These are phyloP conservation scores for Ophiocordyceps australis DNA, from an alignment of 2,329 filamentous ascomycete species.

Conservation along the genomic window DNA sequence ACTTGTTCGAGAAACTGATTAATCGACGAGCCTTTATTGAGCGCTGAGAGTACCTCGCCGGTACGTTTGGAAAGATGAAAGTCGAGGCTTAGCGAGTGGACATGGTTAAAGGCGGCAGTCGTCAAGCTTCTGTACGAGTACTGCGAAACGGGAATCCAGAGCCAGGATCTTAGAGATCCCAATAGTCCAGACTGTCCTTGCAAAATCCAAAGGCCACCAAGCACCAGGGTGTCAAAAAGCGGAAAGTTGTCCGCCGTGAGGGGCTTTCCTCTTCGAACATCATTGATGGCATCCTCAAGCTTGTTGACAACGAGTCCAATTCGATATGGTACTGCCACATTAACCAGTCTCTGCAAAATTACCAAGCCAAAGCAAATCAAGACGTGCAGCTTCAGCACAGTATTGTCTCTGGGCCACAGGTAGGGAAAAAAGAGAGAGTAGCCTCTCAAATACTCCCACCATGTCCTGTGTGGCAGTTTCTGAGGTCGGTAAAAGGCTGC, in stretches of 20 bases:
- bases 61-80: slow-evolving; percentile 96
- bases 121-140: slow-evolving; percentile 92
- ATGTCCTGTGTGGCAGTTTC: slow-evolving; percentile 70
- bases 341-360: slow-evolving; percentile 64
- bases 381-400: slow-evolving; percentile 57
- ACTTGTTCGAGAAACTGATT: slow-evolving; percentile 94
- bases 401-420: slow-evolving; percentile 76
- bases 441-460: slow-evolving; percentile 89
- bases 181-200: slow-evolving; percentile 82
- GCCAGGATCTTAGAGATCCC: slow-evolving; percentile 59
- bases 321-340: slow-evolving; percentile 70
- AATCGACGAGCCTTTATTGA: slow-evolving; percentile 92
- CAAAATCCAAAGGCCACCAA: slow-evolving; percentile 59
- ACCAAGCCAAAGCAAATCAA: slow-evolving; percentile 69
- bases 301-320: slow-evolving; percentile 64
- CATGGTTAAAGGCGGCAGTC: slow-evolving; percentile 91
- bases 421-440: slow-evolving; percentile 94
- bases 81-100: slow-evolving; percentile 85
- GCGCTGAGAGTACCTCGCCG: slow-evolving; percentile 82
- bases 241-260: slow-evolving; percentile 16
- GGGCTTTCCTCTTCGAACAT: slow-evolving; percentile 21
- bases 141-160: slow-evolving; percentile 95
- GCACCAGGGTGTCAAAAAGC: slow-evolving; percentile 13
- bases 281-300: slow-evolving; percentile 35
- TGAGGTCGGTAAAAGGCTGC: slow-evolving; percentile 80